phyloP scores from a whole-genome alignment of 306 rosid genomes.

The Ormosia emarginata region DNA sequence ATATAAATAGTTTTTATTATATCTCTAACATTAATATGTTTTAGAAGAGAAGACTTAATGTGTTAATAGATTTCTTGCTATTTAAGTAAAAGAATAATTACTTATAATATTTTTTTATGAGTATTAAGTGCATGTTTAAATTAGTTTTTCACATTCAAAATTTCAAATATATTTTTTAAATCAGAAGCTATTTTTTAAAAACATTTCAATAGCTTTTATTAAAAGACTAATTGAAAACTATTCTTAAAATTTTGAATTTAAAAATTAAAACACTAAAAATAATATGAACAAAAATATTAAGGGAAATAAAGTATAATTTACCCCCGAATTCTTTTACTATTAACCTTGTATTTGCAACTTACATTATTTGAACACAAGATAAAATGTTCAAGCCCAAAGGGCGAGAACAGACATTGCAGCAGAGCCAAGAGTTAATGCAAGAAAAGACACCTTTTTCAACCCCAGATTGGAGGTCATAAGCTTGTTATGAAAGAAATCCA shows the following conservation, averaged over 20 bases:
- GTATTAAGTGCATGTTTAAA: no score
- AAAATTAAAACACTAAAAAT: background rate
- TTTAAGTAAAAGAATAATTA: no score
- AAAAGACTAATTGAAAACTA: no score
- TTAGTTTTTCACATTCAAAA: no score
- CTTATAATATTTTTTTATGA: no score
- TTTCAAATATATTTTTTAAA: no score
- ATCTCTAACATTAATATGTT: no score
- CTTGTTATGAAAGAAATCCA: conserved; percentile 84
- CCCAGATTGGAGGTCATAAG: conserved; percentile 45
- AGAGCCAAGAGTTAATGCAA: conserved; percentile 78
- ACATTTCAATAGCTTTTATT: no score
- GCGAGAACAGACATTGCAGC: conserved; percentile 73
- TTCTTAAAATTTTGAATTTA: background rate
- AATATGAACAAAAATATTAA: background rate
- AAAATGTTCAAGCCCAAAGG: conserved; percentile 61
- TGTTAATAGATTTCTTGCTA: no score
- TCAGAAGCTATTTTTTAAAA: no score
- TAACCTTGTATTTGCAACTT: background rate
- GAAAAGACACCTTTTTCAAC: conserved; percentile 51
- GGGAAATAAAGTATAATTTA: background rate
- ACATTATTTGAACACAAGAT: background rate
- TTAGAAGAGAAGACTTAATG: no score
- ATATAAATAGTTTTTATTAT: no score
- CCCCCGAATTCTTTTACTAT: background rate